These are phyloP conservation scores for Clonostachys chloroleuca DNA, from an alignment of 2,329 filamentous ascomycete genomes.

Conservation along the genomic window DNA sequence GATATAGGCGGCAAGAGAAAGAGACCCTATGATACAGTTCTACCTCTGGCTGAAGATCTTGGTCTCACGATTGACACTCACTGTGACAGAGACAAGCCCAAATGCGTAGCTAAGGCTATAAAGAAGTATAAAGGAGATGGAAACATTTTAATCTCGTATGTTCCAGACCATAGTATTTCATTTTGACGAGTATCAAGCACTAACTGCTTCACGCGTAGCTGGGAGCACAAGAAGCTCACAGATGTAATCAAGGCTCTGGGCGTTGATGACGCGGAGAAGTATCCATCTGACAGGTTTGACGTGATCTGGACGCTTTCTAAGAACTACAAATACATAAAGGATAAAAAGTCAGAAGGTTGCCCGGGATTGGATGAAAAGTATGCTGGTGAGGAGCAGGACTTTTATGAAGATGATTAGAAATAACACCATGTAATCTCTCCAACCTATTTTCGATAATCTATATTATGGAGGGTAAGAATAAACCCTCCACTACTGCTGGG, in stretches of 20 bases:
- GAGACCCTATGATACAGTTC: slow-evolving; percentile 52
- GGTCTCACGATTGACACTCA: slow-evolving; percentile 48
- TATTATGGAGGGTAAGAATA: too few species aligned
- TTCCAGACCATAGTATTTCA: too few species aligned
- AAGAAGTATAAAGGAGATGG: slow-evolving; percentile 39
- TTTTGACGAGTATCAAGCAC: too few species aligned
- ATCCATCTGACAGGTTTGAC: slow-evolving; percentile 45
- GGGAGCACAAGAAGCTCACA: slow-evolving; percentile 52
- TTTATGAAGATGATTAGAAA: too few species aligned
- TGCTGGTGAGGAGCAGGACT: too few species aligned
- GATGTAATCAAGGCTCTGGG: slow-evolving; percentile 49
- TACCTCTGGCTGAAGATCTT: slow-evolving; percentile 50
- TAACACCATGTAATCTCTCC: too few species aligned
- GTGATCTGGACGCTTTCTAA: slow-evolving; percentile 53
- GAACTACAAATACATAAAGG: slow-evolving; percentile 40
- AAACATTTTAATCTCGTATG: slow-evolving; percentile 53
- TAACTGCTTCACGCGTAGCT: slow-evolving; percentile 25
- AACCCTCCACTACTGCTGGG: too few species aligned
- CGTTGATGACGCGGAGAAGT: slow-evolving; percentile 40
- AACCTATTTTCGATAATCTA: too few species aligned
- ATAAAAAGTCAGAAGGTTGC: slow-evolving; percentile 44
- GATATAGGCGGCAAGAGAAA: slow-evolving; percentile 40
- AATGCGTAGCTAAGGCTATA: slow-evolving; percentile 49
- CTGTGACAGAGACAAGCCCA: slow-evolving; percentile 49
- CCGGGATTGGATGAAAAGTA: slow-evolving; percentile 39